Percentiles rank a stretch among this genome's conserved stretches.
phyloP scores from a whole-genome alignment of 768 basidiomycete species.

The Suillus weaverae region DNA sequence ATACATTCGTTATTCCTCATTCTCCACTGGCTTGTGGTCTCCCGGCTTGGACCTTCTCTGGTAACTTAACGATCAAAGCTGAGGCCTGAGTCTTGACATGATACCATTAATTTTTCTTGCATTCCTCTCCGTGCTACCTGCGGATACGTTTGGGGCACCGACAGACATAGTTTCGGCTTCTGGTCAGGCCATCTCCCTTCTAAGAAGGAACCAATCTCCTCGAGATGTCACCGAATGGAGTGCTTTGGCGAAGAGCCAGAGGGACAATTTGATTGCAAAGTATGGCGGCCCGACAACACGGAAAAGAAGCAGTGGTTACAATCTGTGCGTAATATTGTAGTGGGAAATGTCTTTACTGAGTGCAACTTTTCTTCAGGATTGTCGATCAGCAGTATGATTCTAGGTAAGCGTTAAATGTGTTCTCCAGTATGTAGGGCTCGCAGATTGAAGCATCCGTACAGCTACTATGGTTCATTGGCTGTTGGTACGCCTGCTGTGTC shows the following conservation, averaged over 20 bases:
- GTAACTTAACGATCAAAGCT: not conserved
- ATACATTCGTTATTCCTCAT: not conserved
- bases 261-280: constrained; percentile 42
- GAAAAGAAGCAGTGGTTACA: constrained; percentile 51
- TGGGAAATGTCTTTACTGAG: constrained; percentile 7
- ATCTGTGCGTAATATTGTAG: constrained; percentile 40
- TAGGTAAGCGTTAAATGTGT: constrained; percentile 39
- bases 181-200: constrained; percentile 24
- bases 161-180: constrained; percentile 4
- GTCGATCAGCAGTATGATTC: constrained; percentile 68
- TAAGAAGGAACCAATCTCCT: constrained; percentile 11
- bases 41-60: not conserved
- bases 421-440: not conserved
- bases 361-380: constrained; percentile 40
- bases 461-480: constrained; percentile 40
- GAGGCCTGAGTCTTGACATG: constrained; percentile 13
- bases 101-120: constrained; percentile 15
- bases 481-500: constrained; percentile 48
- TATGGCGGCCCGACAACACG: constrained; percentile 38
- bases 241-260: constrained; percentile 44
- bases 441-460: constrained; percentile 10
- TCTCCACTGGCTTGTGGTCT: not conserved
- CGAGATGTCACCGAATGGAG: constrained; percentile 13
- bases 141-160: constrained; percentile 17
- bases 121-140: constrained; percentile 14